Percentiles rank a stretch among this genome's conserved stretches.
Conservation (phyloP, 352 stramenopile species). For the Pythium periplocum region DNA sequence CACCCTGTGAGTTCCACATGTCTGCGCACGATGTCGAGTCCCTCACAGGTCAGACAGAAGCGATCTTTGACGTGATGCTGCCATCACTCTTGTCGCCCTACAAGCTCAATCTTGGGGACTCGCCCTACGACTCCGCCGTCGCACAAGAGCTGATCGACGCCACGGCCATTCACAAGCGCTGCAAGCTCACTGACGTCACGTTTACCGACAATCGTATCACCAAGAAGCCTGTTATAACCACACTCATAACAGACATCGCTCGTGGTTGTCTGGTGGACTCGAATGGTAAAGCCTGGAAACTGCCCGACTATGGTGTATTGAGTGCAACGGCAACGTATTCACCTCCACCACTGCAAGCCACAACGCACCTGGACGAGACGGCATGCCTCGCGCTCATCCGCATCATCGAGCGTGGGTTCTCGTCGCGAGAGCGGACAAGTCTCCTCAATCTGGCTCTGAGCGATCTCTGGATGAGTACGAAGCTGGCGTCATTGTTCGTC, state of each 20-base stretch:
- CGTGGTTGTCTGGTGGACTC: conserved; percentile 26
- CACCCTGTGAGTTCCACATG: conserved; percentile 48
- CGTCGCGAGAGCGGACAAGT: conserved; percentile 36
- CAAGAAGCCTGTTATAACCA: conserved; percentile 18
- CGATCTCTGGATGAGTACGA: conserved; percentile 46
- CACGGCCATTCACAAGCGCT: conserved; percentile 29
- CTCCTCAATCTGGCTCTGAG: conserved; percentile 42
- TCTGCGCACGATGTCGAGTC: conserved; percentile 47
- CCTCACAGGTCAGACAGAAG: conserved; percentile 13
- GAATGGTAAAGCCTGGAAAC: conserved; percentile 24
- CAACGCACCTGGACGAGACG: conserved; percentile 20
- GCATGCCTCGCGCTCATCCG: conserved; percentile 38
- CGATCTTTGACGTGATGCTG: conserved; percentile 51
- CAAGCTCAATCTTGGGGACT: conserved; percentile 39
- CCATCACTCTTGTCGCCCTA: conserved; percentile 57
- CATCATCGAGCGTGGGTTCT: conserved; percentile 44
- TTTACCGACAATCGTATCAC: conserved; percentile 32
- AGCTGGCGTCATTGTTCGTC: conserved; percentile 38
- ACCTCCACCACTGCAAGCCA: conserved; percentile 27
- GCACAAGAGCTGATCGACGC: conserved; percentile 50
- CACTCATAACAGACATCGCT: conserved; percentile 28
- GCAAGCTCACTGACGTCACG: conserved; percentile 36
- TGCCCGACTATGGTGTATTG: conserved; percentile 33
- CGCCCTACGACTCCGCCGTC: conserved; percentile 59
- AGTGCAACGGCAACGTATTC: conserved; percentile 34